A percentile compares a stretch with the other conserved stretches of the same genome.
Conservation (phyloP, 345 rosid species). For the Barbarea vulgaris region DNA sequence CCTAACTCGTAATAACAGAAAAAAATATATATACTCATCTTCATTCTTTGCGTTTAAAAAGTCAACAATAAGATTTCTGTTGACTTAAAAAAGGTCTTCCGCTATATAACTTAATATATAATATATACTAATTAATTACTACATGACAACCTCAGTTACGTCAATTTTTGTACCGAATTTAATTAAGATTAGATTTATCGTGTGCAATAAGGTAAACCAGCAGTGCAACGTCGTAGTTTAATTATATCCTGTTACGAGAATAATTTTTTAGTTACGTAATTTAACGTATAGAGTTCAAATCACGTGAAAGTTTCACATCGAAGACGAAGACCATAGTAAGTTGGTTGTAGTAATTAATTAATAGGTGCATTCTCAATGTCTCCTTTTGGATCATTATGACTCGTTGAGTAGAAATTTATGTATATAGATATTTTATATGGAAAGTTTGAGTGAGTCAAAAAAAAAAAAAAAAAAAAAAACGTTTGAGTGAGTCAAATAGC, state of each 20-base stretch:
- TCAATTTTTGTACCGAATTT: neutral
- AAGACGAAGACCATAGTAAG: conserved; percentile 20
- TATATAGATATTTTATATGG: neutral
- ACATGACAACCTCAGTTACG: neutral
- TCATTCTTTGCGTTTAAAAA: neutral
- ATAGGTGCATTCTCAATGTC: conserved; percentile 1
- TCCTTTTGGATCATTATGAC: conserved; percentile 16
- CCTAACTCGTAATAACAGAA: neutral
- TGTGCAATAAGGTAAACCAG: neutral
- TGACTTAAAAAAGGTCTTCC: neutral
- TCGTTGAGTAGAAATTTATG: conserved; percentile 5
- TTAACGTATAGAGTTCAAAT: conserved; percentile 9
- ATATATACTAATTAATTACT: too few relatives aligned
- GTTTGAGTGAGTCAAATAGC: conserved; percentile 10
- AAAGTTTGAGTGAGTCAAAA: conserved; percentile 13
- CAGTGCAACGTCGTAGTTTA: neutral
- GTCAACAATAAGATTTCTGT: neutral
- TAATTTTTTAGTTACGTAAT: neutral
- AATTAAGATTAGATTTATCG: neutral
- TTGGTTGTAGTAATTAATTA: conserved; percentile 28
- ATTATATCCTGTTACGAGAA: neutral
- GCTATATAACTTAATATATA: neutral
- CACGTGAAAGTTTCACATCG: conserved; percentile 32
- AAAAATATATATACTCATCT: neutral
- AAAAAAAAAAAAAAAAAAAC: too few relatives aligned